Conservation (phyloP, 257 asterid genomes). For the Cynanchum wilfordii region DNA sequence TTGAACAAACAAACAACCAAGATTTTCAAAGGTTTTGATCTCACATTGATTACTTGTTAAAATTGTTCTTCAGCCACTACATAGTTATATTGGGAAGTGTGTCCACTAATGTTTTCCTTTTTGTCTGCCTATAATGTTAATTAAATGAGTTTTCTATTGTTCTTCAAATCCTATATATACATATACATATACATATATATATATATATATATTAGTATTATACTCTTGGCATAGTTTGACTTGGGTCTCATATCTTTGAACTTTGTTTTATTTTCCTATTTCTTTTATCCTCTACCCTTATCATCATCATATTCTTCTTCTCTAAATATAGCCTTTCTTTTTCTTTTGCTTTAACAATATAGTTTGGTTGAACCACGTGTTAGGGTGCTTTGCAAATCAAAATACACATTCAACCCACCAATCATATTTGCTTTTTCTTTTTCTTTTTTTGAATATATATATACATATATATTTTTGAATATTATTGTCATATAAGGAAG, state of each 20-base stretch:
- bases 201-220: background rate
- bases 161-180: background rate
- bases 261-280: background rate
- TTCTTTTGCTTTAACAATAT: background rate
- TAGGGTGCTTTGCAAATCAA: slow-evolving; percentile 18
- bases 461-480: slow-evolving; percentile 5
- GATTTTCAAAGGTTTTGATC: background rate
- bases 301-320: background rate
- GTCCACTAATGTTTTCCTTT: background rate
- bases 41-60: background rate
- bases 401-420: slow-evolving; percentile 18
- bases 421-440: background rate
- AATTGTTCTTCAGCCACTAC: slow-evolving; percentile 8
- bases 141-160: background rate
- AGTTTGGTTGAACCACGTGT: slow-evolving; percentile 25
- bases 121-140: background rate
- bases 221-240: slow-evolving; percentile 10
- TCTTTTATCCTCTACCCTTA: background rate
- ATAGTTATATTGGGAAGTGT: background rate
- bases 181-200: background rate
- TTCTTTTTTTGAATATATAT: too few species aligned
- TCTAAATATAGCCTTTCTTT: slow-evolving; percentile 5
- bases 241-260: background rate
- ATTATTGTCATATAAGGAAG: slow-evolving; percentile 20
- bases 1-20: slow-evolving; percentile 8